Conservation (phyloP, 2,329 filamentous ascomycete species). For the Clonostachys solani region DNA sequence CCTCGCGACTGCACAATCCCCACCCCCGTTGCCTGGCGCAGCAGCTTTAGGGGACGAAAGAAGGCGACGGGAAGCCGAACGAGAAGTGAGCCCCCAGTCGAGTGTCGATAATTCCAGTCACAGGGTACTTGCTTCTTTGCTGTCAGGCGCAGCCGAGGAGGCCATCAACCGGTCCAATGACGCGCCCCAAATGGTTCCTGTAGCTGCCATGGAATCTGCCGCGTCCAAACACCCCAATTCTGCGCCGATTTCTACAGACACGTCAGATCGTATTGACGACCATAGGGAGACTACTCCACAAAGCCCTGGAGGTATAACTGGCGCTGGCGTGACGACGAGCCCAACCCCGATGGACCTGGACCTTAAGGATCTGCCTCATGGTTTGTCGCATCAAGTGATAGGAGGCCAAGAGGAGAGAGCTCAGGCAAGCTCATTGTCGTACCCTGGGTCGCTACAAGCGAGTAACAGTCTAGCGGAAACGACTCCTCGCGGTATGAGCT, state of each 20-base stretch:
- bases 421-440: constrained; percentile 47
- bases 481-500: constrained; percentile 48
- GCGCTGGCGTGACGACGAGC: constrained; percentile 41
- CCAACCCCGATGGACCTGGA: constrained; percentile 53
- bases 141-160: constrained; percentile 42
- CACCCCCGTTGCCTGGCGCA: constrained; percentile 43
- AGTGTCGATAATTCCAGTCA: constrained; percentile 51
- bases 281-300: constrained; percentile 36
- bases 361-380: constrained; percentile 26
- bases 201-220: constrained; percentile 33
- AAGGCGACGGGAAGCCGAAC: constrained; percentile 37
- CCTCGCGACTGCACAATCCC: constrained; percentile 33
- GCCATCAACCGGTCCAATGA: constrained; percentile 54
- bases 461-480: constrained; percentile 36
- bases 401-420: constrained; percentile 46
- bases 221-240: constrained; percentile 28
- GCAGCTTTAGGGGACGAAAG: constrained; percentile 51
- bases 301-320: constrained; percentile 35
- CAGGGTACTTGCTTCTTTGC: constrained; percentile 46
- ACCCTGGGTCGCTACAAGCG: constrained; percentile 46
- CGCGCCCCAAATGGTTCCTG: constrained; percentile 37
- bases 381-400: constrained; percentile 28
- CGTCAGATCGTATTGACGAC: constrained; percentile 25
- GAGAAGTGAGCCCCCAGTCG: constrained; percentile 30
- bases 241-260: constrained; percentile 23